These are phyloP conservation scores for Arthromyces matolae DNA, from an alignment of 768 basidiomycete species.

Conservation along the genomic window DNA sequence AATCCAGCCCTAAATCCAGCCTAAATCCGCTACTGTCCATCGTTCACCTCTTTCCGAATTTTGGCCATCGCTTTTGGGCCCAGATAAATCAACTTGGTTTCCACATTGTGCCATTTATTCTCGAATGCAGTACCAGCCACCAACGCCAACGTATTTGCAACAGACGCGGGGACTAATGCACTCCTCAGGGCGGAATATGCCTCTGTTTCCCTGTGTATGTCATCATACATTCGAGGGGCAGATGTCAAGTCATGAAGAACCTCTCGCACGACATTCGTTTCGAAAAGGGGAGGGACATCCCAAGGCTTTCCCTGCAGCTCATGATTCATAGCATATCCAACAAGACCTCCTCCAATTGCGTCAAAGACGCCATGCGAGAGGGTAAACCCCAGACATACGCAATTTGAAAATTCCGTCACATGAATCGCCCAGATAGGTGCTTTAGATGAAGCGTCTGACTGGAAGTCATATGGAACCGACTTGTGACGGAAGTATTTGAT, in stretches of 20 bases:
- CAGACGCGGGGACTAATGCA: too few species aligned
- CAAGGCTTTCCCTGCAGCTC: slow-evolving; percentile 4
- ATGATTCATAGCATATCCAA: neutral
- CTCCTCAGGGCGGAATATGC: neutral
- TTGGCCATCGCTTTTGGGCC: neutral
- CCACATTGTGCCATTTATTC: too few species aligned
- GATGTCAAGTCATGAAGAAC: neutral
- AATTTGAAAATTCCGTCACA: too few species aligned
- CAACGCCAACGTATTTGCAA: too few species aligned
- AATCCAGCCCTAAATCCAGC: too few species aligned
- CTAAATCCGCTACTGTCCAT: too few species aligned
- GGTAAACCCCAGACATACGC: slow-evolving; percentile 4
- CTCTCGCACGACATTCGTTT: slow-evolving; percentile 1
- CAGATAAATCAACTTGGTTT: too few species aligned
- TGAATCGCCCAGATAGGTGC: slow-evolving; percentile 5
- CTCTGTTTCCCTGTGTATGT: too few species aligned
- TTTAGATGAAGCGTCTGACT: neutral
- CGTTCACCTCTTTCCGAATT: neutral
- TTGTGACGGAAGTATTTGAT: too few species aligned
- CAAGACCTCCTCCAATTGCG: slow-evolving; percentile 1
- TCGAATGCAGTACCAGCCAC: too few species aligned
- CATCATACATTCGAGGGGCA: too few species aligned
- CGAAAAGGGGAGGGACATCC: too few species aligned
- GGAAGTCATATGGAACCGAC: neutral
- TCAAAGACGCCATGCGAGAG: slow-evolving; percentile 6